Percentiles rank a stretch among this genome's conserved stretches.
These are phyloP conservation scores for Aspergillus funiculosus DNA, from an alignment of 495 filamentous ascomycete species.

Conservation along the genomic window DNA sequence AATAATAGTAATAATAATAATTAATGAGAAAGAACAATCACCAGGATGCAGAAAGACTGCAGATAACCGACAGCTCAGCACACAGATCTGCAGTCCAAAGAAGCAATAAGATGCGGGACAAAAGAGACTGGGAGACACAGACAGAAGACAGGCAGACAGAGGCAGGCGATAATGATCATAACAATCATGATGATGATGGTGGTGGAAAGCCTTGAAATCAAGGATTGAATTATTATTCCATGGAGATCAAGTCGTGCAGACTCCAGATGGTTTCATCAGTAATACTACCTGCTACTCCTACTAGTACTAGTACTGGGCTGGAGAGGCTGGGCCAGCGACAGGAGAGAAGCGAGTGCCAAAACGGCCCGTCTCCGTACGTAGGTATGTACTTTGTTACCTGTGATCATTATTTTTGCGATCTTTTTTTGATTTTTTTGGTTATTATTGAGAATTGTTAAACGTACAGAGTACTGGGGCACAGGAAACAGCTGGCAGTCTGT, in stretches of 20 bases:
- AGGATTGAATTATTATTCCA: no score
- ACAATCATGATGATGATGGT: neutral
- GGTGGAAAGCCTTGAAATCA: no score
- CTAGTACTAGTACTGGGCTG: no score
- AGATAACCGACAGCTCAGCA: conserved; percentile 25
- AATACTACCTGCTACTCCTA: no score
- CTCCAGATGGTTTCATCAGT: conserved; percentile 15
- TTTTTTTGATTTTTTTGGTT: no score
- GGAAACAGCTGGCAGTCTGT: no score
- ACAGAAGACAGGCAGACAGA: neutral
- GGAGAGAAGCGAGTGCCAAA: conserved; percentile 21
- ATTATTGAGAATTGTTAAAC: no score
- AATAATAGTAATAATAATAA: conserved; percentile 1
- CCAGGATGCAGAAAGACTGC: conserved; percentile 17
- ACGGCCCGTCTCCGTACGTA: no score
- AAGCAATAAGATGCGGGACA: conserved; percentile 12
- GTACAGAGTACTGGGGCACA: no score
- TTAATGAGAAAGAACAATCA: conserved; percentile 7
- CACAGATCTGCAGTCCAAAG: conserved; percentile 20
- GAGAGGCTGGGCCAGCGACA: conserved; percentile 19
- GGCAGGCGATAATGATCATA: conserved; percentile 1
- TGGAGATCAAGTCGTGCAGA: conserved; percentile 6
- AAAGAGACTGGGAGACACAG: neutral
- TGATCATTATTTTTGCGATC: no score
- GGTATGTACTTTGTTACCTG: no score